Percentiles rank a stretch among this genome's conserved stretches.
Evolutionary conservation across 2,329 filamentous ascomycete genomes (phyloP).

Genomic region (Fusarium phyllophilum): DNA sequence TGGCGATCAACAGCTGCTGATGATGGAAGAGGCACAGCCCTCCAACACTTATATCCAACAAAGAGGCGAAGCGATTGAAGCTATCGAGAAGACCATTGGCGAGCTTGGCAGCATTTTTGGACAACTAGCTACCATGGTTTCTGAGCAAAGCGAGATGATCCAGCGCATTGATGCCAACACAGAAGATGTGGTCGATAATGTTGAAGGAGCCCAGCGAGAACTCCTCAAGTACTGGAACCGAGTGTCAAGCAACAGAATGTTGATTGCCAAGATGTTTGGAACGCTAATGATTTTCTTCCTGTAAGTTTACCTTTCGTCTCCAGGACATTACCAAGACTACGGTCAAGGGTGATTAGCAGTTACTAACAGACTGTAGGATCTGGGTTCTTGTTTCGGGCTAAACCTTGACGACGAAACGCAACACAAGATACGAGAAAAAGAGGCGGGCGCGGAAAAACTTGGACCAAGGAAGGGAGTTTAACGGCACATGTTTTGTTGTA

Average conservation of each 20-base stretch:
- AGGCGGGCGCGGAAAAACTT: conserved; percentile 18
- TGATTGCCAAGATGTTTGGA: conserved; percentile 82
- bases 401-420: conserved; percentile 7
- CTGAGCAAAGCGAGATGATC: conserved; percentile 97
- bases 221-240: conserved; percentile 96
- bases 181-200: conserved; percentile 97
- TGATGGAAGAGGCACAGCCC: conserved; percentile 91
- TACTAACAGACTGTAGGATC: conserved; percentile 44
- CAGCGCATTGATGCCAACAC: conserved; percentile 97
- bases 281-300: conserved; percentile 95
- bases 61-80: conserved; percentile 93
- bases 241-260: conserved; percentile 94
- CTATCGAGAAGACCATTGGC: conserved; percentile 93
- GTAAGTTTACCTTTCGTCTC: conserved; percentile 51
- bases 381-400: conserved; percentile 55
- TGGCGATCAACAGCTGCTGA: conserved; percentile 86
- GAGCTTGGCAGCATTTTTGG: conserved; percentile 93
- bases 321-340: not conserved
- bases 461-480: conserved; percentile 24
- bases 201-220: conserved; percentile 95
- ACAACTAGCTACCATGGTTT: conserved; percentile 95
- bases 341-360: not conserved
- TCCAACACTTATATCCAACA: conserved; percentile 92
- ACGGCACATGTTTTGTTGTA: conserved; percentile 40
- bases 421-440: conserved; percentile 19